Evolutionary conservation across 768 basidiomycete genomes (phyloP).

Genomic region (Naganishia friedmannii): DNA sequence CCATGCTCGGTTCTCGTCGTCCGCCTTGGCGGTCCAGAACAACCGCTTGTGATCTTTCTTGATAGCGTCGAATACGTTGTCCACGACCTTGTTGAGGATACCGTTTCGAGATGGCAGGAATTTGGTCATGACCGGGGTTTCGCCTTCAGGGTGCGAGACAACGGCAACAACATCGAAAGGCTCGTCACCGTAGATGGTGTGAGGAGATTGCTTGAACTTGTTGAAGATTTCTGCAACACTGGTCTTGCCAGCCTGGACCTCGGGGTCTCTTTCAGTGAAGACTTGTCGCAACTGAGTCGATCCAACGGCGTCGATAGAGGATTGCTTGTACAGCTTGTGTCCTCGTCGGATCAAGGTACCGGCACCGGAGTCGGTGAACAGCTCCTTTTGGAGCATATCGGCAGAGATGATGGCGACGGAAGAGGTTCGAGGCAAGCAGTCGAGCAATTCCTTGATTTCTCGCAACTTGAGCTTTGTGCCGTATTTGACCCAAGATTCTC

Average conservation of each 20-base stretch:
- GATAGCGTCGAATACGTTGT: constrained; percentile 96
- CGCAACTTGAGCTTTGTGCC: constrained; percentile 98
- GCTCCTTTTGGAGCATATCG: constrained; percentile 87
- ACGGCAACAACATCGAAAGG: constrained; percentile 92
- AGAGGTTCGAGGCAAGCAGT: constrained; percentile 94
- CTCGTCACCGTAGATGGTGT: constrained; percentile 97
- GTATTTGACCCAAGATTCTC: constrained; percentile 97
- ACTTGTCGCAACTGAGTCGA: constrained; percentile 92
- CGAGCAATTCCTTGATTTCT: constrained; percentile 97
- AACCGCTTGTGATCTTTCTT: constrained; percentile 87
- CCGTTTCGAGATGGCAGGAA: constrained; percentile 83
- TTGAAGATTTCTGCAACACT: constrained; percentile 84
- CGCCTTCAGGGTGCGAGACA: constrained; percentile 83
- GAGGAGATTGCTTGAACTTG: constrained; percentile 74
- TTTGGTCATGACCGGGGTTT: constrained; percentile 85
- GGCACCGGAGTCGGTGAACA: constrained; percentile 96
- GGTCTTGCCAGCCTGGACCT: constrained; percentile 74
- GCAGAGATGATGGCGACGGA: constrained; percentile 97
- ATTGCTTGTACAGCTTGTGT: constrained; percentile 93
- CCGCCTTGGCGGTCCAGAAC: constrained; percentile 96
- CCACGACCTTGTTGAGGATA: constrained; percentile 86
- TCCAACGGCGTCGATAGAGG: constrained; percentile 74
- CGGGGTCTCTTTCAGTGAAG: constrained; percentile 91
- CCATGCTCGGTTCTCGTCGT: constrained; percentile 96
- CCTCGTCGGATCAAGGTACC: constrained; percentile 97